Evolutionary conservation across 2,329 filamentous ascomycete genomes (phyloP).

Genomic region (Elsinoe ampelina): DNA sequence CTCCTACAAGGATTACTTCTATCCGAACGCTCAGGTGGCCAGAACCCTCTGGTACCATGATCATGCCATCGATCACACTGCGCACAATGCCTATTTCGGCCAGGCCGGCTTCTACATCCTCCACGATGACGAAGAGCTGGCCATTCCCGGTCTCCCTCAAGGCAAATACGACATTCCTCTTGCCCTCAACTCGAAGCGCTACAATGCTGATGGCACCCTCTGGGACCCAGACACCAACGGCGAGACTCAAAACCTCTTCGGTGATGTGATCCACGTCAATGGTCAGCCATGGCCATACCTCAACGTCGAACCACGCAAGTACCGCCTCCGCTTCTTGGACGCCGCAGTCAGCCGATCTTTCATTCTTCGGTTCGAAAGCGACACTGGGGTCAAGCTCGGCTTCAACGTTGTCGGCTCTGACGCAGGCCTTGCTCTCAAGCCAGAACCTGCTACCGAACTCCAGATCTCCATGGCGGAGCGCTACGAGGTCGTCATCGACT

Average conservation of each 20-base stretch:
- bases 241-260: constrained; percentile 39
- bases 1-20: constrained; percentile 55
- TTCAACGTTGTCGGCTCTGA: constrained; percentile 50
- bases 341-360: constrained; percentile 42
- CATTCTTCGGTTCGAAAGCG: constrained; percentile 37
- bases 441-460: constrained; percentile 36
- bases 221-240: constrained; percentile 36
- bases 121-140: constrained; percentile 39
- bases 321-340: constrained; percentile 48
- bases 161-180: constrained; percentile 48
- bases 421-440: constrained; percentile 40
- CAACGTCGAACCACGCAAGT: constrained; percentile 51
- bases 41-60: constrained; percentile 31
- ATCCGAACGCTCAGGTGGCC: constrained; percentile 46
- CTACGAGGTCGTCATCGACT: constrained; percentile 51
- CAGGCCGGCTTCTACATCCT: constrained; percentile 50
- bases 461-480: constrained; percentile 48
- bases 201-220: constrained; percentile 43
- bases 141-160: constrained; percentile 39
- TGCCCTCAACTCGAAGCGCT: constrained; percentile 42
- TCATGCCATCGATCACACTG: constrained; percentile 37
- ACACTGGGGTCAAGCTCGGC: constrained; percentile 29
- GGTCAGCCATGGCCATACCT: constrained; percentile 51
- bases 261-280: constrained; percentile 51
- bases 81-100: constrained; percentile 48